Conservation (phyloP, 2,329 filamentous ascomycete species). For the Phyllosticta citriasiana region DNA sequence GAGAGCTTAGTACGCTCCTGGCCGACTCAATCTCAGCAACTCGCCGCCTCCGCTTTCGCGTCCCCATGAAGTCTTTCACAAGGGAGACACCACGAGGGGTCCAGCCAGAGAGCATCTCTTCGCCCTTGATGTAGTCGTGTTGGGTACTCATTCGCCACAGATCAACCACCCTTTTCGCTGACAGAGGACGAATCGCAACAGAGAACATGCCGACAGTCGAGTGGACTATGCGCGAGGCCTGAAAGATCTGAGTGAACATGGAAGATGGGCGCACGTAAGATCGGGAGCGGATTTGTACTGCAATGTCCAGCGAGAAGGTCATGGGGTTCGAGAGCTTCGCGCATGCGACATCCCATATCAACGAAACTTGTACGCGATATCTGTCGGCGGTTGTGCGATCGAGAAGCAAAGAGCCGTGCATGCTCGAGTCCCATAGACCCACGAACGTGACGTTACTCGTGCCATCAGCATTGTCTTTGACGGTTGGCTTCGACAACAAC, state of each 20-base stretch:
- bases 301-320: conserved; percentile 71
- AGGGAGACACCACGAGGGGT: conserved; percentile 80
- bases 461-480: conserved; percentile 81
- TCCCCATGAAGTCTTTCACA: conserved; percentile 74
- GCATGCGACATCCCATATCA: conserved; percentile 79
- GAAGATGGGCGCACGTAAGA: conserved; percentile 78
- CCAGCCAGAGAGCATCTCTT: conserved; percentile 79
- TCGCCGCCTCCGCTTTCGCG: conserved; percentile 63
- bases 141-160: conserved; percentile 94
- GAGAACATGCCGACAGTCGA: conserved; percentile 82
- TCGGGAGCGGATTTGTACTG: conserved; percentile 73
- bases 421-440: conserved; percentile 95
- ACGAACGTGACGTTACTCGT: conserved; percentile 76
- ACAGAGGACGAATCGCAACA: conserved; percentile 73
- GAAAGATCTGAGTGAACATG: conserved; percentile 80
- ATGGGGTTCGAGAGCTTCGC: conserved; percentile 80
- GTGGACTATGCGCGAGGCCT: conserved; percentile 73
- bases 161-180: conserved; percentile 84
- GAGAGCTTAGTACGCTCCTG: conserved; percentile 54
- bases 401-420: conserved; percentile 85
- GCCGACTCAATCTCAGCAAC: conserved; percentile 72
- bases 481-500: conserved; percentile 64
- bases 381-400: conserved; percentile 89
- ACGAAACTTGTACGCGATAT: conserved; percentile 77
- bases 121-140: conserved; percentile 91